A percentile compares a stretch with the other conserved stretches of the same genome.
phyloP scores from a whole-genome alignment of 768 basidiomycete species.

The Suillus decipiens region DNA sequence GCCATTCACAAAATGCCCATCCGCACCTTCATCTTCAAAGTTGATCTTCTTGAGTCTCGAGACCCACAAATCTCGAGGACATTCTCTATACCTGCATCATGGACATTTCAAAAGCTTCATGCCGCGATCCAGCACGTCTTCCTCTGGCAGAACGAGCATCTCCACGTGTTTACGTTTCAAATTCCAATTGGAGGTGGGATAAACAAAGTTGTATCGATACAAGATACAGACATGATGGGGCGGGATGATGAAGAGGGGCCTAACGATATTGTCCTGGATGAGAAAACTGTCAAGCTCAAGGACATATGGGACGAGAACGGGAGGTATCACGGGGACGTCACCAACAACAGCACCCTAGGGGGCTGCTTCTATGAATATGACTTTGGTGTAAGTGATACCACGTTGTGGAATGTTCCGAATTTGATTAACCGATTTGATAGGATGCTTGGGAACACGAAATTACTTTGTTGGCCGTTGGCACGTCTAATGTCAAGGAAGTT shows the following conservation, averaged over 20 bases:
- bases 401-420: background rate
- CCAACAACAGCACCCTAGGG: constrained; percentile 10
- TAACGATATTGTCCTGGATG: constrained; percentile 7
- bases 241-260: constrained; percentile 7
- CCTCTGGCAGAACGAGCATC: constrained; percentile 21
- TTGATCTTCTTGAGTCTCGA: constrained; percentile 22
- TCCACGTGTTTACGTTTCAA: constrained; percentile 22
- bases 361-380: constrained; percentile 24
- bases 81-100: constrained; percentile 24
- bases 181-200: constrained; percentile 9
- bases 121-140: constrained; percentile 24
- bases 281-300: constrained; percentile 14
- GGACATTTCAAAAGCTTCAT: constrained; percentile 23
- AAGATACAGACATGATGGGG: constrained; percentile 10
- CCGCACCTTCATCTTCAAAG: constrained; percentile 21
- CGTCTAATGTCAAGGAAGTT: constrained; percentile 1
- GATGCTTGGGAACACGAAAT: constrained; percentile 27
- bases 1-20: constrained; percentile 13
- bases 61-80: constrained; percentile 23
- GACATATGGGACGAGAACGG: constrained; percentile 17
- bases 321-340: constrained; percentile 7
- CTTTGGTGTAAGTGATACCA: constrained; percentile 18
- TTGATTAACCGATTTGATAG: constrained; percentile 9
- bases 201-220: constrained; percentile 1
- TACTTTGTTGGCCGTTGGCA: constrained; percentile 3